Conservation (phyloP, 2,329 filamentous ascomycete species). For the Colletotrichum nymphaeae region DNA sequence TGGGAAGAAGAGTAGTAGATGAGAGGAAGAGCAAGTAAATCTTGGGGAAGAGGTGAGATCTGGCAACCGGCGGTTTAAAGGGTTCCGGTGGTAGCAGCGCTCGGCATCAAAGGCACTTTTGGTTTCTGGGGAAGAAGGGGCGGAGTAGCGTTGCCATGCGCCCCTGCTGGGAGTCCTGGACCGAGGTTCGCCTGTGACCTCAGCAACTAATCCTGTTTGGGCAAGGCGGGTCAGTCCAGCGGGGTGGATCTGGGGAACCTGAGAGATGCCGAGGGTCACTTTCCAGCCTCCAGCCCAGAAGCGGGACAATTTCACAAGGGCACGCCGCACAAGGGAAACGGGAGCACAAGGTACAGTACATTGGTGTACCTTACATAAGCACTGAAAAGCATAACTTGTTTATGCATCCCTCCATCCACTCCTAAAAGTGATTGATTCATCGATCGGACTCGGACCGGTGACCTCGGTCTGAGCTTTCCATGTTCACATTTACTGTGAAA, state of each 20-base stretch:
- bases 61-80: slow-evolving; percentile 33
- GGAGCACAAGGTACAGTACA: too few species aligned
- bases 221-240: slow-evolving; percentile 10
- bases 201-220: slow-evolving; percentile 10
- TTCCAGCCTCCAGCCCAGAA: background rate
- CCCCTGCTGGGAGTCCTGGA: slow-evolving; percentile 20
- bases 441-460: background rate
- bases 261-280: slow-evolving; percentile 36
- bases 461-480: background rate
- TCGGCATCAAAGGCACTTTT: slow-evolving; percentile 20
- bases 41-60: background rate
- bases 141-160: slow-evolving; percentile 34
- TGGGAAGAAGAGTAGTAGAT: background rate
- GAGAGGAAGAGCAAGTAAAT: slow-evolving; percentile 17
- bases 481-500: background rate
- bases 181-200: slow-evolving; percentile 38
- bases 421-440: background rate
- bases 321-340: background rate
- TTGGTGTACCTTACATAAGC: background rate
- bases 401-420: background rate
- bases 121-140: slow-evolving; percentile 35
- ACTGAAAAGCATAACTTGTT: slow-evolving; percentile 20
- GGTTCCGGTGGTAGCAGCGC: slow-evolving; percentile 7
- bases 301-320: slow-evolving; percentile 13
- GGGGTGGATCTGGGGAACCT: slow-evolving; percentile 35